Evolutionary conservation across 257 asterid species (phyloP), one percentile per base, ranked within the genome.

Genomic region (Penstemon newberryi): DNA sequence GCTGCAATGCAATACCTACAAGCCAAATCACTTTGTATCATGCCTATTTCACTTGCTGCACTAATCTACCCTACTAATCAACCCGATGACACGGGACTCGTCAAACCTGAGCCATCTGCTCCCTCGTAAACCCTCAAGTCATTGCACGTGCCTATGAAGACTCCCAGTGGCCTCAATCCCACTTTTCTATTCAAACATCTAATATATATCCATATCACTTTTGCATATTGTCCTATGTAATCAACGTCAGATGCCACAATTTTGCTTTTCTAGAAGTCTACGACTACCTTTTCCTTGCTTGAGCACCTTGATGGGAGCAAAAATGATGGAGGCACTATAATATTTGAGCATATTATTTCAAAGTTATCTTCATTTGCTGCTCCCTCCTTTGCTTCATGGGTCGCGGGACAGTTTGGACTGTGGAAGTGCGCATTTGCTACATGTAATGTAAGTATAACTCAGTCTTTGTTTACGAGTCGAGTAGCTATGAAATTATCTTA

Each of bases 11-110:
- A 88, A 45, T 83, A 75, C 83, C 90, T 88, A 64, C 97, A 88
- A 71, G 83, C 97, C 11, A 90, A 90, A 79, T 81, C 97, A 38
- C 97, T 90, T 15, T 88, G 97, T 73, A 88, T 90, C 84, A 90
- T 90, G 97, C 97, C 97, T 55, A 81, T 86, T 59, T 86, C 96
- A 44, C 97, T 88, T 47, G 97, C 97, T 33, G 81, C 96, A 3
- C 89, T 88, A n/a, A 86, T 88, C 74, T 90, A 84, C 63, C 96
- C 94, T 13, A 56, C 80, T 10, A 85, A 77, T 36, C 86, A 73
- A 46, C 69, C 89, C 3, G 84, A 83, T 42, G 86, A 81, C 65
- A 71, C 83, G 25, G 57, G 85, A 5, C 66, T 75, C 12, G 80
- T 86, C 79, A 86, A 90, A 79, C 79, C 95, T 5, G 89, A 88